Evolutionary conservation across 2,329 filamentous ascomycete genomes (phyloP).

Genomic region (Eutypa lata): DNA sequence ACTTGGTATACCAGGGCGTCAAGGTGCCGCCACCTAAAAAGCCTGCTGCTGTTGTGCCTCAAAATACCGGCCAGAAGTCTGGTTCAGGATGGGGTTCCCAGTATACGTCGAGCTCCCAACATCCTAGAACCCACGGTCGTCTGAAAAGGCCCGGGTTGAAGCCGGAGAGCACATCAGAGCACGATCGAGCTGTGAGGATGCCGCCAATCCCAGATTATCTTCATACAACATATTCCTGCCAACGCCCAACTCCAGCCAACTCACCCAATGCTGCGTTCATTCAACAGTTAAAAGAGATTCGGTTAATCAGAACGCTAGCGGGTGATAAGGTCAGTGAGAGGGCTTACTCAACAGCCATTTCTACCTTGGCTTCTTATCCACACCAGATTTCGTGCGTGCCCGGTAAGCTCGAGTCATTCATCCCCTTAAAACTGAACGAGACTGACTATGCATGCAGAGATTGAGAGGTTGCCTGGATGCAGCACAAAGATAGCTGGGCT

Average conservation of each 20-base stretch:
- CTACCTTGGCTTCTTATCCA: conserved; percentile 79
- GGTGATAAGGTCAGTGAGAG: conserved; percentile 77
- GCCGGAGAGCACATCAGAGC: conserved; percentile 73
- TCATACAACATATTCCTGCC: conserved; percentile 70
- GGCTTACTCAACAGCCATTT: conserved; percentile 85
- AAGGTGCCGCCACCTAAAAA: conserved; percentile 20
- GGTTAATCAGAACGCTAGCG: conserved; percentile 65
- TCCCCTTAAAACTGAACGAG: conserved; percentile 21
- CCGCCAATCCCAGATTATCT: conserved; percentile 68
- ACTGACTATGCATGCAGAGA: conserved; percentile 33
- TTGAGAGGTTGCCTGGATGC: conserved; percentile 69
- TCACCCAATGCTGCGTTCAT: conserved; percentile 76
- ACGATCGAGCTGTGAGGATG: conserved; percentile 56
- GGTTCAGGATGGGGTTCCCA: conserved; percentile 8
- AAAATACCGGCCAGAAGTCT: conserved; percentile 6
- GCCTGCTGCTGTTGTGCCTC: conserved; percentile 22
- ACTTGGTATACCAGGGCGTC: conserved; percentile 53
- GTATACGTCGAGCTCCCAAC: conserved; percentile 10
- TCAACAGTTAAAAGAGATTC: conserved; percentile 69
- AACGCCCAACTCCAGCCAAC: conserved; percentile 68
- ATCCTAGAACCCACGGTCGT: conserved; percentile 25
- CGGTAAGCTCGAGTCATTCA: conserved; percentile 35
- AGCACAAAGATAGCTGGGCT: conserved; percentile 74
- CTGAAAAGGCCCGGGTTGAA: conserved; percentile 42
- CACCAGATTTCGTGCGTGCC: conserved; percentile 36